These are phyloP conservation scores for Malus orientalis DNA, from an alignment of 306 rosid genomes.

Conservation along the genomic window DNA sequence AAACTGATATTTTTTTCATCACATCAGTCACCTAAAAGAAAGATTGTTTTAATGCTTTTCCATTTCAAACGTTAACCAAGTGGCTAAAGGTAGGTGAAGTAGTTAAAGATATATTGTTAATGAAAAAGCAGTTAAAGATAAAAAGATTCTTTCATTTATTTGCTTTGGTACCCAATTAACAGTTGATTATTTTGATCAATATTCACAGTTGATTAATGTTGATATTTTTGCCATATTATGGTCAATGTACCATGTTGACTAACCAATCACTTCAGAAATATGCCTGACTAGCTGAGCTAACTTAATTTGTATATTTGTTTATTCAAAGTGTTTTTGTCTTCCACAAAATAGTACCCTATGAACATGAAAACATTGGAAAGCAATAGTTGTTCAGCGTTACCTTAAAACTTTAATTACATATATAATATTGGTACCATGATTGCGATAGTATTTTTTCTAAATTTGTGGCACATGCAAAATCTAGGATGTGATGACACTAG, in stretches of 20 bases:
- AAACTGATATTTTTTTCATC: fast-evolving
- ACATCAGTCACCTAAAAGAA: too few species aligned
- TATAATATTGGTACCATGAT: background rate
- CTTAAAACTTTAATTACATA: background rate
- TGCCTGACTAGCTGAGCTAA: background rate
- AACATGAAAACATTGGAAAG: background rate
- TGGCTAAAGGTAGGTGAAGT: background rate
- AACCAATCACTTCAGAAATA: background rate
- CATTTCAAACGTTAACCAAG: background rate
- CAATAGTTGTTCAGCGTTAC: background rate
- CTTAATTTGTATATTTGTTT: background rate
- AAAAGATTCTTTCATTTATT: too few species aligned
- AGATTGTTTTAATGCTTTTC: background rate
- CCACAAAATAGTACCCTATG: background rate
- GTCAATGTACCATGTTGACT: background rate
- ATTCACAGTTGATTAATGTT: background rate
- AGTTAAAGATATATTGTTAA: background rate
- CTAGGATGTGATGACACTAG: background rate
- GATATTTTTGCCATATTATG: background rate
- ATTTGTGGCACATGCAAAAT: background rate
- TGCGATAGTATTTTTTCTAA: background rate
- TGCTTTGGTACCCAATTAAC: background rate
- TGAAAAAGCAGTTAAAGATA: background rate
- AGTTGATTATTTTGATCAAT: too few species aligned
- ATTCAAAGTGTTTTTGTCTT: background rate